Base-by-base conservation (phyloP, 345 rosid genomes). In the Lumnitzera racemosa region DNA sequence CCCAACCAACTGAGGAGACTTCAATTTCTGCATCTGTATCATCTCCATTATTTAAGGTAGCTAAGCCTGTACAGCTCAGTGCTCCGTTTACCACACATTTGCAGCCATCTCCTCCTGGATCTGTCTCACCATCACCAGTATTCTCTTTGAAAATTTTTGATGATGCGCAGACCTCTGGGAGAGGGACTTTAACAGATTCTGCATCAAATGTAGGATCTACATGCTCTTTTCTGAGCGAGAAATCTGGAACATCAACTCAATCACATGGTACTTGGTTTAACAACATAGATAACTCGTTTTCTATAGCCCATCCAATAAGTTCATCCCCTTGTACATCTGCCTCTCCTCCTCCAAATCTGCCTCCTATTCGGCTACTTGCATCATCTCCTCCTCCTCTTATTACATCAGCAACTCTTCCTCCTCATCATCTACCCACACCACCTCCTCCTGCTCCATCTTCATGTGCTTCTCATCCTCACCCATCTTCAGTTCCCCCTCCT, bases 11-110 rank as follows among this genome's bases (percentile, higher is more conserved):
- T 49, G 61, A 66, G 46, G 25, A 65, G 56, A 51, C 79, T 64
- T 67, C 54, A 14, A 65, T 84, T 58, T 55, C 64, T 56, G 53
- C 78, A 15, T 43, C 58, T 58, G 53, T 74, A 61, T 70, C 79
- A 47, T 63, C 65, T 56, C 49, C 73, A 41, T 50, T 70, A n/a
- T 54, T 72, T 49, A 70, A 63, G 48, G 31, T 62, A 46, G 24
- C 65, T 47, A 70, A 49, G 29, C 54, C 66, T 49, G 64, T 64
- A 15, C 50, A 59, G 11, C 53, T 75, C 75, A 15, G n/a, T 55
- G 55, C 69, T 62, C 51, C 60, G 60, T 61, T 27, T 58, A 57
- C 41, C 46, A 23, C 60, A 57, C 24, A 9, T 57, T 57, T 41
- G 49, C 60, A 46, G 46, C 60, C 17, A 16, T n/a, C 60, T 31